Percentiles rank a stretch among this genome's conserved stretches.
Conservation (phyloP, 2,329 filamentous ascomycete species). For the Fusarium tricinctum region DNA sequence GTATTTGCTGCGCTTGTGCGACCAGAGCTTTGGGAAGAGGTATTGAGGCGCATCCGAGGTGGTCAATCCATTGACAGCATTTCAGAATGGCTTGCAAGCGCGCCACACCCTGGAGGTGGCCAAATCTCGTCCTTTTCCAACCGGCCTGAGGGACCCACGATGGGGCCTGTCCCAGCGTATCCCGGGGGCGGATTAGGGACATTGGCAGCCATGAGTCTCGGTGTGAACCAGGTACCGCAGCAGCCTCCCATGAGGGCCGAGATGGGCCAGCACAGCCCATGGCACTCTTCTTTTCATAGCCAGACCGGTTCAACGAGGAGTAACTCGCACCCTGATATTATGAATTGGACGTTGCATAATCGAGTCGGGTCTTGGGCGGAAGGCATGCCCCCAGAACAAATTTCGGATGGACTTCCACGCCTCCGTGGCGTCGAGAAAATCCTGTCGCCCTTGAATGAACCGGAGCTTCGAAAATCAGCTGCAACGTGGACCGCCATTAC, state of each 20-base stretch:
- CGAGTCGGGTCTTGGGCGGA: slow-evolving; percentile 67
- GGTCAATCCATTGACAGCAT: slow-evolving; percentile 70
- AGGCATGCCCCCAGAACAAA: slow-evolving; percentile 54
- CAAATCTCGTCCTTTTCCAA: slow-evolving; percentile 49
- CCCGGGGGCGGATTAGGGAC: slow-evolving; percentile 46
- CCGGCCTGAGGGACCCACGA: slow-evolving; percentile 30
- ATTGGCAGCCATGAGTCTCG: slow-evolving; percentile 53
- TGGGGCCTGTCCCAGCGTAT: slow-evolving; percentile 50
- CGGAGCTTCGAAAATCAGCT: slow-evolving; percentile 60
- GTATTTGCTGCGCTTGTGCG: slow-evolving; percentile 68
- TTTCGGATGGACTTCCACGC: slow-evolving; percentile 51
- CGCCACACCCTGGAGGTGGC: slow-evolving; percentile 52
- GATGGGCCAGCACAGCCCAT: slow-evolving; percentile 61
- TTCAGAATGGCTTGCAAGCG: slow-evolving; percentile 65
- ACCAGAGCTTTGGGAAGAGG: slow-evolving; percentile 67
- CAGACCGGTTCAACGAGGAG: slow-evolving; percentile 63
- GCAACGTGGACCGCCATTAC: slow-evolving; percentile 74
- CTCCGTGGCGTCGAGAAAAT: slow-evolving; percentile 63
- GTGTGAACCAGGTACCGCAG: slow-evolving; percentile 50
- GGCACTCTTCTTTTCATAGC: slow-evolving; percentile 63
- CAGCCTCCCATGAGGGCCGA: slow-evolving; percentile 55
- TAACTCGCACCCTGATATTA: slow-evolving; percentile 62
- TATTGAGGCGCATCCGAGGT: slow-evolving; percentile 65
- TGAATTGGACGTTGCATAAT: slow-evolving; percentile 63
- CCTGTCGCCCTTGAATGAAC: slow-evolving; percentile 61